Evolutionary conservation across 1,284 basidiomycete species (phyloP).

Genomic region (Cutaneotrichosporon cutaneum): DNA sequence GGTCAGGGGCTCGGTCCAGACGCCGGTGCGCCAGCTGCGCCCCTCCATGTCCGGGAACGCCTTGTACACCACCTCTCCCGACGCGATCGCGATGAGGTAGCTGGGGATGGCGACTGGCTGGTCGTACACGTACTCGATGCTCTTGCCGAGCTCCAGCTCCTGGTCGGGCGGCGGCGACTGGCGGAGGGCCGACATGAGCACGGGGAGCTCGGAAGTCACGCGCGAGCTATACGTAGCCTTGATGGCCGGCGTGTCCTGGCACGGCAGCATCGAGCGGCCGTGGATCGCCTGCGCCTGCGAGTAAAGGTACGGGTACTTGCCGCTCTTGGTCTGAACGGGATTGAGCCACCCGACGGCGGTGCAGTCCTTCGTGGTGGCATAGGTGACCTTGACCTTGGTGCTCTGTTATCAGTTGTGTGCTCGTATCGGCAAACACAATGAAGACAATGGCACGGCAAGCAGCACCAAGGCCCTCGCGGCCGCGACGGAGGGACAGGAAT

Average conservation of each 20-base stretch:
- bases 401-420: conserved; percentile 54
- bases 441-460: too few relatives aligned
- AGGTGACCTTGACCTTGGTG: conserved; percentile 63
- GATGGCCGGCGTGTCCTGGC: conserved; percentile 61
- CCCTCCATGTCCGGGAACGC: conserved; percentile 63
- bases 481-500: too few relatives aligned
- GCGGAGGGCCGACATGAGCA: conserved; percentile 79
- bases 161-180: conserved; percentile 68
- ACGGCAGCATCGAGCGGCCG: conserved; percentile 72
- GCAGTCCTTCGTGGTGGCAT: conserved; percentile 72
- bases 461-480: too few relatives aligned
- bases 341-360: conserved; percentile 92
- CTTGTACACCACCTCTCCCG: conserved; percentile 75
- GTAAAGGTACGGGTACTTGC: conserved; percentile 83
- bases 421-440: too few relatives aligned
- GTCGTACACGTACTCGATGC: conserved; percentile 52
- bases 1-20: conserved; percentile 85
- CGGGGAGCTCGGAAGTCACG: conserved; percentile 73
- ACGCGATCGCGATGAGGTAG: conserved; percentile 83
- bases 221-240: conserved; percentile 68
- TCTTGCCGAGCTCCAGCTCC: conserved; percentile 66
- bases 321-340: conserved; percentile 88
- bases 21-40: conserved; percentile 72
- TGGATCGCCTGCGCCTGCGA: conserved; percentile 94
- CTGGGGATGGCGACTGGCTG: conserved; percentile 80